phyloP scores from a whole-genome alignment of 345 rosid genomes.

The Brassica nigra region DNA sequence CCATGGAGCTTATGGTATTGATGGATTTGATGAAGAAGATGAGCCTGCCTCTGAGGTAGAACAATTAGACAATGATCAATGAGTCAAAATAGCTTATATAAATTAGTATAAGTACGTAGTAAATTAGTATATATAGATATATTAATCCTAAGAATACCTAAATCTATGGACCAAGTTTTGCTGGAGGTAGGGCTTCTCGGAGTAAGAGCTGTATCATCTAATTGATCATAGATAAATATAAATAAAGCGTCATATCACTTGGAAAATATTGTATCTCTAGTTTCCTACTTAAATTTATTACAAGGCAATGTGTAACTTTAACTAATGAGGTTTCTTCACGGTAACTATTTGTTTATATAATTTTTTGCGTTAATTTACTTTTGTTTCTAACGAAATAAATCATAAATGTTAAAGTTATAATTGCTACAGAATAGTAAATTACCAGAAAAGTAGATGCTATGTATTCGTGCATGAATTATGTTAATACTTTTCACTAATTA shows the following conservation, averaged over 20 bases:
- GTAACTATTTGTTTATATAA: slow-evolving; percentile 25
- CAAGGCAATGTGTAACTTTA: slow-evolving; percentile 14
- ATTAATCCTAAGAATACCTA: slow-evolving; percentile 9
- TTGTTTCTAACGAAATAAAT: slow-evolving; percentile 9
- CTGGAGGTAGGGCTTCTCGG: slow-evolving; percentile 32
- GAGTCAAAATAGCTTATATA: slow-evolving; percentile 37
- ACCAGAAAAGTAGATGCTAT: slow-evolving; percentile 14
- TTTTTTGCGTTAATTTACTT: neutral
- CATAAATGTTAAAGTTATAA: neutral
- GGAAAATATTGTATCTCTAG: slow-evolving; percentile 21
- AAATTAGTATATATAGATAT: slow-evolving; percentile 25
- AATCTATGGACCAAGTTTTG: slow-evolving; percentile 41
- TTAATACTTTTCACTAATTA: neutral
- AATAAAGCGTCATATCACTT: slow-evolving; percentile 28
- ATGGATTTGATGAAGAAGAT: slow-evolving; percentile 57
- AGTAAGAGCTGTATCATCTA: slow-evolving; percentile 35
- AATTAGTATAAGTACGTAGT: slow-evolving; percentile 27
- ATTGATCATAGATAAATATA: slow-evolving; percentile 23
- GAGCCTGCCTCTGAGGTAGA: slow-evolving; percentile 64
- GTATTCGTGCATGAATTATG: slow-evolving; percentile 18
- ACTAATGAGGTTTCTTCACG: slow-evolving; percentile 24
- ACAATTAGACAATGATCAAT: slow-evolving; percentile 43
- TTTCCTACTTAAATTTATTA: slow-evolving; percentile 20
- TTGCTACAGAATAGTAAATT: neutral
- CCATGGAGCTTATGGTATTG: slow-evolving; percentile 55